Conservation (phyloP, 495 filamentous ascomycete species). For the Mycothermus thermophilus region DNA sequence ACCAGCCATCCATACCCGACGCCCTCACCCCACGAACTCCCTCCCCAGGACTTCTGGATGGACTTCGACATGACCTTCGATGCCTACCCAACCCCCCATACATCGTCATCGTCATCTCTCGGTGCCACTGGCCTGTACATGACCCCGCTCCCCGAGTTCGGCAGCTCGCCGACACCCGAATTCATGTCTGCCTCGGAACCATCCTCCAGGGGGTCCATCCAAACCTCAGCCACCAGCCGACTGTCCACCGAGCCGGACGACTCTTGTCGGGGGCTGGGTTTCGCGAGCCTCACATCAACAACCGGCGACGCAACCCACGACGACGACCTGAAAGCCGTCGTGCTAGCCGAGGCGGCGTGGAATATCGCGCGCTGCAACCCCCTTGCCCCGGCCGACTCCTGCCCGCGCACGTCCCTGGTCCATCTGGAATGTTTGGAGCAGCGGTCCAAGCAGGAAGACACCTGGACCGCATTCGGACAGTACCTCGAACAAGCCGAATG, state of each 20-base stretch:
- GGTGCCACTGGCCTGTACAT: no score
- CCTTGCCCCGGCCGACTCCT: slow-evolving; percentile 33
- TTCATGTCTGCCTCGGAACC: slow-evolving; percentile 22
- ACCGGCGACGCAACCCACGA: no score
- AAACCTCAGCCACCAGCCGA: slow-evolving; percentile 33
- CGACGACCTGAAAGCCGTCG: slow-evolving; percentile 37
- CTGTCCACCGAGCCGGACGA: no score
- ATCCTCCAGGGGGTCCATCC: slow-evolving; percentile 29
- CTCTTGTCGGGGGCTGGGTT: no score
- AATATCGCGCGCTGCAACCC: slow-evolving; percentile 44
- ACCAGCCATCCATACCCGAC: no score
- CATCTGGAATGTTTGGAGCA: slow-evolving; percentile 46
- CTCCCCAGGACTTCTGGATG: slow-evolving; percentile 27
- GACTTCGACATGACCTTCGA: slow-evolving; percentile 24
- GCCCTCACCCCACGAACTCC: no score
- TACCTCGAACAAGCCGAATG: slow-evolving; percentile 24
- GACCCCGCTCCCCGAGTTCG: slow-evolving; percentile 20
- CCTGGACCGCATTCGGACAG: slow-evolving; percentile 30
- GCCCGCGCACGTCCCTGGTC: slow-evolving; percentile 42
- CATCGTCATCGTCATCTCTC: no score
- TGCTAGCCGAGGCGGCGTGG: slow-evolving; percentile 43
- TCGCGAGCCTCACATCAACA: no score
- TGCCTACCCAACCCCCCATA: slow-evolving; percentile 15
- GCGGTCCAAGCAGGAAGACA: slow-evolving; percentile 39
- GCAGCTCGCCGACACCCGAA: slow-evolving; percentile 24